Percentiles rank a stretch among this genome's conserved stretches.
phyloP scores from a whole-genome alignment of 768 basidiomycete species.

The Pleurotus tuoliensis region DNA sequence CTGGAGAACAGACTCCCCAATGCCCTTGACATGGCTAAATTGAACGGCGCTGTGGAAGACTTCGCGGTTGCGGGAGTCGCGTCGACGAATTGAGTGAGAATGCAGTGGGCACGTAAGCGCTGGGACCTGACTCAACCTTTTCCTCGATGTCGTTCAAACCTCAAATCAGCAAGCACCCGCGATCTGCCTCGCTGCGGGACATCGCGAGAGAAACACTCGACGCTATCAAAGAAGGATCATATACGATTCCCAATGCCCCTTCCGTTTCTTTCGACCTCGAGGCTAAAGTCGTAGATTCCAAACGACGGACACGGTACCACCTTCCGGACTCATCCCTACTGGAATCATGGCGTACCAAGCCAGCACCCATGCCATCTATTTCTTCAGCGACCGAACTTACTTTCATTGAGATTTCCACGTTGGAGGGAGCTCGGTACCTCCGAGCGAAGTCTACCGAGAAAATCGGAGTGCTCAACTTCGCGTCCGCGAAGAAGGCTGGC shows the following conservation, averaged over 20 bases:
- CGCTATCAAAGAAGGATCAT: slow-evolving; percentile 44
- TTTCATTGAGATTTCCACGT: slow-evolving; percentile 59
- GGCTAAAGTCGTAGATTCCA: slow-evolving; percentile 21
- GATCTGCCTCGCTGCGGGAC: slow-evolving; percentile 25
- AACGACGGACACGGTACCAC: slow-evolving; percentile 49
- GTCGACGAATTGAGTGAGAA: too few relatives aligned
- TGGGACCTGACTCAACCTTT: too few relatives aligned
- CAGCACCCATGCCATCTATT: slow-evolving; percentile 7
- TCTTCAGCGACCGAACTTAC: slow-evolving; percentile 31
- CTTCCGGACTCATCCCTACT: slow-evolving; percentile 40
- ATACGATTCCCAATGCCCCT: slow-evolving; percentile 19
- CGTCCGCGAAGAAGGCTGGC: slow-evolving; percentile 70
- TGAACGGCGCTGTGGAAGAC: not conserved
- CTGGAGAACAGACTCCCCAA: not conserved
- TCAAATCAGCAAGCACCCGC: slow-evolving; percentile 14
- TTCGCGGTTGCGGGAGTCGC: too few relatives aligned
- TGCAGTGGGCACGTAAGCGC: too few relatives aligned
- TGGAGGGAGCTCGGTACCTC: slow-evolving; percentile 52
- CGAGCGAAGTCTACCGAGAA: slow-evolving; percentile 18
- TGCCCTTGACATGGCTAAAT: not conserved
- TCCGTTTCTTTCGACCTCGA: slow-evolving; percentile 23
- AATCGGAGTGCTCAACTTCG: slow-evolving; percentile 72
- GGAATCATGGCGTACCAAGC: slow-evolving; percentile 36
- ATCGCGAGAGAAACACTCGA: slow-evolving; percentile 51
- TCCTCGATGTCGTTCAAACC: not conserved